Evolutionary conservation across 1,139 yeast species (phyloP).

Genomic region (Candida neerlandica): DNA sequence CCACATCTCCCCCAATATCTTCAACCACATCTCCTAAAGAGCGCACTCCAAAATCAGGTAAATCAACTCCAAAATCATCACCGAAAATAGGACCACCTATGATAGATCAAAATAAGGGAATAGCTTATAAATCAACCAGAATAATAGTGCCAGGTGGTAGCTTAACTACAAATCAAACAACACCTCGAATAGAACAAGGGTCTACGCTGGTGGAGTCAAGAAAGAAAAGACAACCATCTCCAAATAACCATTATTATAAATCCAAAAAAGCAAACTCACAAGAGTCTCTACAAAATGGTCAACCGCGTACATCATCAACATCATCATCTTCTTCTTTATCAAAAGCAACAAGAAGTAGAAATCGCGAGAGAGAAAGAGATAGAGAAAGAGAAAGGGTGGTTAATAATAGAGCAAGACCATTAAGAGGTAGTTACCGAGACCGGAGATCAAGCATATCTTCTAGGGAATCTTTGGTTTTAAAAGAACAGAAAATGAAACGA

Average conservation of each 20-base stretch:
- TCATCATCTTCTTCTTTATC: not conserved
- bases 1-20: not conserved
- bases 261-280: slow-evolving; percentile 1
- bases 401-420: not conserved
- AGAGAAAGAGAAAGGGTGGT: slow-evolving; percentile 3
- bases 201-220: not conserved
- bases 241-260: slow-evolving; percentile 5
- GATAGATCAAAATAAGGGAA: slow-evolving; percentile 7
- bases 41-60: slow-evolving; percentile 3
- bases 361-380: not conserved
- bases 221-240: slow-evolving; percentile 1
- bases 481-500: not conserved
- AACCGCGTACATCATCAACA: not conserved
- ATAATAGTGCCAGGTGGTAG: slow-evolving; percentile 7
- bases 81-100: not conserved
- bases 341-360: not conserved
- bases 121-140: slow-evolving; percentile 9
- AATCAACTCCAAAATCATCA: not conserved
- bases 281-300: not conserved
- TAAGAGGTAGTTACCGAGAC: slow-evolving; percentile 8
- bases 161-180: not conserved
- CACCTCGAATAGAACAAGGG: not conserved
- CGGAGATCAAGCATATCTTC: slow-evolving; percentile 8
- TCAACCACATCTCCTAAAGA: not conserved
- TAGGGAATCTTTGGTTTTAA: slow-evolving; percentile 8